Conservation (phyloP, 805 yeast genomes). For the Crinitomyces ghanaensis region DNA sequence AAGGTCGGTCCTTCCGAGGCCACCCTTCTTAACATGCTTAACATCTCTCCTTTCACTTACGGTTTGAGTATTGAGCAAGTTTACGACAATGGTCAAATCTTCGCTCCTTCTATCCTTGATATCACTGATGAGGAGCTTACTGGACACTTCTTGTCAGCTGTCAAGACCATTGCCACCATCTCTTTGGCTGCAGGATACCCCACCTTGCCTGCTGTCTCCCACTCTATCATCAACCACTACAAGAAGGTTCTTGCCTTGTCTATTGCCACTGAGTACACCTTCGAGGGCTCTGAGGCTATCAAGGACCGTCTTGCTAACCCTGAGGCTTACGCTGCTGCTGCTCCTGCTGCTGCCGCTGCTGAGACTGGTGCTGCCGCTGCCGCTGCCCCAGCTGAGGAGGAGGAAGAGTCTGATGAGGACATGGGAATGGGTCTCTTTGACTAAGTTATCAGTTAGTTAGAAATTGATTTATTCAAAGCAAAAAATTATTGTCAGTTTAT, state of each 20-base stretch:
- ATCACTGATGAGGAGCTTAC: conserved; percentile 96
- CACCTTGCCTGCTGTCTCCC: conserved; percentile 98
- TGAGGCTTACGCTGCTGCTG: conserved; percentile 99
- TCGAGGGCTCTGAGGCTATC: conserved; percentile 97
- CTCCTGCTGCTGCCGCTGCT: conserved; percentile 90
- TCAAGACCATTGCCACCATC: conserved; percentile 86
- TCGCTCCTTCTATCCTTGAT: conserved; percentile 94
- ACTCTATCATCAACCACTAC: conserved; percentile 98
- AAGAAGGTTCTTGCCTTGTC: conserved; percentile 97
- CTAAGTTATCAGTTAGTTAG: conserved; percentile 34
- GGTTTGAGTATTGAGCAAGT: conserved; percentile 96
- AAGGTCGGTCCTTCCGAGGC: conserved; percentile 99
- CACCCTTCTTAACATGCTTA: conserved; percentile 94
- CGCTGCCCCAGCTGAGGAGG: conserved; percentile 64
- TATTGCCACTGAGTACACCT: conserved; percentile 96
- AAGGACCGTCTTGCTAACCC: conserved; percentile 99
- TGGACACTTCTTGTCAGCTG: conserved; percentile 82
- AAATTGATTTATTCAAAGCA: no score
- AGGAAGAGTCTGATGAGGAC: conserved; percentile 50
- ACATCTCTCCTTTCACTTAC: conserved; percentile 99
- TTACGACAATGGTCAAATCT: conserved; percentile 96
- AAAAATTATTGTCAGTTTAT: no score
- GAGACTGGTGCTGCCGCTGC: conserved; percentile 46
- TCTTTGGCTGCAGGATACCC: conserved; percentile 99
- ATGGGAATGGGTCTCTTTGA: conserved; percentile 96